Conservation (phyloP, 495 filamentous ascomycete genomes). For the Neurospora sp. region DNA sequence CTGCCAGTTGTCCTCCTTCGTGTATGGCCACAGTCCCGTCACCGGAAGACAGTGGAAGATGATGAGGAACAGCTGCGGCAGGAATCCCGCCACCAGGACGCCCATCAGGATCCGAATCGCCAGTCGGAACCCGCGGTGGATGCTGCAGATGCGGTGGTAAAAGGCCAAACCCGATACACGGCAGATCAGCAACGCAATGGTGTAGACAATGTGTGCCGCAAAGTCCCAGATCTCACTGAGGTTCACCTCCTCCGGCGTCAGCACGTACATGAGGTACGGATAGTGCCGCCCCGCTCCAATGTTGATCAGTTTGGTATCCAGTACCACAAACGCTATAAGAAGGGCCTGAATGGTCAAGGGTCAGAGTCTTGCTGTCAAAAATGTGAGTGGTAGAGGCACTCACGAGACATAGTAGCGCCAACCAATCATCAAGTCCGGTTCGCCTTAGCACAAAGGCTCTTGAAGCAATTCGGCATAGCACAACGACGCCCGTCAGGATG, state of each 20-base stretch:
- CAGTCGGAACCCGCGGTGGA: constrained; percentile 22
- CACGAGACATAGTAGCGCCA: constrained; percentile 30
- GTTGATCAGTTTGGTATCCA: constrained; percentile 32
- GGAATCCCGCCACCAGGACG: constrained; percentile 27
- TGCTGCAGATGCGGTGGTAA: constrained; percentile 32
- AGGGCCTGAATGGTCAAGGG: constrained; percentile 7
- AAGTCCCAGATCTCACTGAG: constrained; percentile 35
- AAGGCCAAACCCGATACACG: constrained; percentile 40
- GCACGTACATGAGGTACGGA: constrained; percentile 38
- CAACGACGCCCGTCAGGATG: constrained; percentile 22
- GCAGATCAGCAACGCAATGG: constrained; percentile 34
- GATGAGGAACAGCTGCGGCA: constrained; percentile 34
- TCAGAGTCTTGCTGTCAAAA: neutral
- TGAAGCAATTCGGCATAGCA: constrained; percentile 27
- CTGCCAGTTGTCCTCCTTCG: constrained; percentile 20
- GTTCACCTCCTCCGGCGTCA: constrained; percentile 23
- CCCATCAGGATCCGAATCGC: constrained; percentile 25
- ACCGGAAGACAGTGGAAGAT: constrained; percentile 37
- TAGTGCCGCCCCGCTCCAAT: constrained; percentile 38
- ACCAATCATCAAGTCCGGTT: constrained; percentile 26
- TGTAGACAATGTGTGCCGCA: constrained; percentile 38
- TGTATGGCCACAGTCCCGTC: constrained; percentile 36
- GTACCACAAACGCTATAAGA: constrained; percentile 28
- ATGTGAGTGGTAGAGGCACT: neutral
- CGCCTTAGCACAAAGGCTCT: constrained; percentile 25